Evolutionary conservation across 768 basidiomycete genomes (phyloP).

Genomic region (Termitomyces titanicus): DNA sequence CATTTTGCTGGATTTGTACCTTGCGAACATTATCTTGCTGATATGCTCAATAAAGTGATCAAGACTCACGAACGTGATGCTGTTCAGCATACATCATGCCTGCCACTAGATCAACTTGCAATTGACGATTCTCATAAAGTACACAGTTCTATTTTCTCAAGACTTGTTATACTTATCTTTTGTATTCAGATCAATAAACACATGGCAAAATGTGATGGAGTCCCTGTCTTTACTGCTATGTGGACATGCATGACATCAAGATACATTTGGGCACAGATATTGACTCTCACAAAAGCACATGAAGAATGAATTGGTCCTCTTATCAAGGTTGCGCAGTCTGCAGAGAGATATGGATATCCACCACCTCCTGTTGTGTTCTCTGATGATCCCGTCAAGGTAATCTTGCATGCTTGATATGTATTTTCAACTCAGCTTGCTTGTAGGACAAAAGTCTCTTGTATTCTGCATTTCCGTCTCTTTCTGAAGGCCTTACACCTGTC

Average conservation of each 20-base stretch:
- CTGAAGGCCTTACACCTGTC: slow-evolving; percentile 2
- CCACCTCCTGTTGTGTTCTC: slow-evolving; percentile 2
- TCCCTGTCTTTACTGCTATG: slow-evolving; percentile 19
- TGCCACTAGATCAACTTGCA: slow-evolving; percentile 16
- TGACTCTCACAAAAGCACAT: slow-evolving; percentile 20
- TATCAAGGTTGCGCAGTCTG: not conserved
- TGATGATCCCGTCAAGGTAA: slow-evolving; percentile 8
- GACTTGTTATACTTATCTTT: not conserved
- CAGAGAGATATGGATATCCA: not conserved
- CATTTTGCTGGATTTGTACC: slow-evolving; percentile 20
- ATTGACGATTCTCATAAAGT: slow-evolving; percentile 24
- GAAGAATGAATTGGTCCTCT: not conserved
- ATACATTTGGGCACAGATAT: slow-evolving; percentile 17
- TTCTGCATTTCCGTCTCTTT: slow-evolving; percentile 4
- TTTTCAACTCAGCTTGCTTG: not conserved
- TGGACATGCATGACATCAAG: slow-evolving; percentile 22
- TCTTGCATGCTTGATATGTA: not conserved
- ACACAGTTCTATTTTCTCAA: not conserved
- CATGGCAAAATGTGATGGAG: slow-evolving; percentile 19
- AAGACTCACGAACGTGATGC: slow-evolving; percentile 19
- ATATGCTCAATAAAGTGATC: slow-evolving; percentile 19
- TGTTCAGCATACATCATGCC: slow-evolving; percentile 19
- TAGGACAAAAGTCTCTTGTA: slow-evolving; percentile 5
- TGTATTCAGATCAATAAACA: slow-evolving; percentile 20
- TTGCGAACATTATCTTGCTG: slow-evolving; percentile 16